phyloP scores from a whole-genome alignment of 495 filamentous ascomycete species.

The Halenospora varia region DNA sequence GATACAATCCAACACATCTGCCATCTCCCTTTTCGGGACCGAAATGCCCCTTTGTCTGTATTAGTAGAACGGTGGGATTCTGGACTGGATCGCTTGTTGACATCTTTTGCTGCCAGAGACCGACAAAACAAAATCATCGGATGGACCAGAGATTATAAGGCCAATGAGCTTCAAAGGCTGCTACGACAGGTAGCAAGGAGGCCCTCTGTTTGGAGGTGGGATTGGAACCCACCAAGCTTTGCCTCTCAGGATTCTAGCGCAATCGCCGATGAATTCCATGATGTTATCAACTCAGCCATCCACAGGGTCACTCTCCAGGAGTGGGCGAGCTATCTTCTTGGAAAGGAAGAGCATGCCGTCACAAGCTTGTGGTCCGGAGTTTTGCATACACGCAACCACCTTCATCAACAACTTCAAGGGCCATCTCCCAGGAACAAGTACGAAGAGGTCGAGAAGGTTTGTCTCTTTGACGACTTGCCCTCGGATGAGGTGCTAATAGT shows the following conservation, averaged over 20 bases:
- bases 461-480: background rate
- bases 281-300: background rate
- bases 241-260: background rate
- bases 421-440: background rate
- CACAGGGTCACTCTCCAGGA: background rate
- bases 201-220: background rate
- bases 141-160: background rate
- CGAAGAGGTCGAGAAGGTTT: background rate
- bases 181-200: background rate
- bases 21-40: background rate
- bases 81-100: background rate
- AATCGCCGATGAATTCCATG: background rate
- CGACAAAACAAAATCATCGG: background rate
- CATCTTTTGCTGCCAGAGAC: background rate
- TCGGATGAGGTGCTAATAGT: background rate
- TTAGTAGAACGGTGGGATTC: background rate
- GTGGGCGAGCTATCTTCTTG: background rate
- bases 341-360: background rate
- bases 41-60: background rate
- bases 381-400: background rate
- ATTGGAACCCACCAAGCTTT: background rate
- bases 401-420: background rate
- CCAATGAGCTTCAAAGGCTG: background rate
- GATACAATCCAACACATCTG: background rate
- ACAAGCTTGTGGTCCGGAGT: background rate